Conservation (phyloP, 108 stramenopile genomes). For the Pinguiococcus pyrenoidosus region DNA sequence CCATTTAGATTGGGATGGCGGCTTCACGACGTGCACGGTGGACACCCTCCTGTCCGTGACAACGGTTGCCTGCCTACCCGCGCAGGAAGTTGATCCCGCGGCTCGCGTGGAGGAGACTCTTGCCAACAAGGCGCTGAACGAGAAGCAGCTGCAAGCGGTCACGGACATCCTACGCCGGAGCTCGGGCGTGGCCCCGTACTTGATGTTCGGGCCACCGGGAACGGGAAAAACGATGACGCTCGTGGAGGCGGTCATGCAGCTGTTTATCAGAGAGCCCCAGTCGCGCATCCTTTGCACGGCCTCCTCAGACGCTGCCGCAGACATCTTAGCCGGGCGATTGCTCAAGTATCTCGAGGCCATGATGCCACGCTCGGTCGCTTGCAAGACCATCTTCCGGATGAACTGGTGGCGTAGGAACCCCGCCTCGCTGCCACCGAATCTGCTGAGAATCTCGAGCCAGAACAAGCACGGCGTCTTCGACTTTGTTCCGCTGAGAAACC, state of each 20-base stretch:
- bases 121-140: conserved; percentile 14
- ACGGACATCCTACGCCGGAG: conserved; percentile 11
- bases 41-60: too few relatives aligned
- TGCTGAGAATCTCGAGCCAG: neutral
- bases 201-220: conserved; percentile 54
- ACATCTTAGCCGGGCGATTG: conserved; percentile 43
- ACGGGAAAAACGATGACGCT: conserved; percentile 51
- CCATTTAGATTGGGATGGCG: too few relatives aligned
- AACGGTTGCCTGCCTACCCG: too few relatives aligned
- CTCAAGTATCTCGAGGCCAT: conserved; percentile 6
- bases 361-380: neutral
- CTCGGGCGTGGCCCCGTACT: conserved; percentile 38
- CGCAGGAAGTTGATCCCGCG: too few relatives aligned
- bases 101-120: neutral
- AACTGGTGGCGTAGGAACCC: conserved; percentile 5
- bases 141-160: conserved; percentile 43
- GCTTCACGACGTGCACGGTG: too few relatives aligned
- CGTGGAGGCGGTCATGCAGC: conserved; percentile 46
- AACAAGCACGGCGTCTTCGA: conserved; percentile 1
- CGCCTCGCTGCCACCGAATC: neutral
- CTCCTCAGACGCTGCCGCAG: conserved; percentile 48
- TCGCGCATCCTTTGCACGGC: conserved; percentile 37
- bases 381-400: neutral
- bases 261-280: conserved; percentile 18
- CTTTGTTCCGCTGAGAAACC: neutral